Evolutionary conservation across 805 yeast genomes (phyloP).

Genomic region (Pichia kluyveri): DNA sequence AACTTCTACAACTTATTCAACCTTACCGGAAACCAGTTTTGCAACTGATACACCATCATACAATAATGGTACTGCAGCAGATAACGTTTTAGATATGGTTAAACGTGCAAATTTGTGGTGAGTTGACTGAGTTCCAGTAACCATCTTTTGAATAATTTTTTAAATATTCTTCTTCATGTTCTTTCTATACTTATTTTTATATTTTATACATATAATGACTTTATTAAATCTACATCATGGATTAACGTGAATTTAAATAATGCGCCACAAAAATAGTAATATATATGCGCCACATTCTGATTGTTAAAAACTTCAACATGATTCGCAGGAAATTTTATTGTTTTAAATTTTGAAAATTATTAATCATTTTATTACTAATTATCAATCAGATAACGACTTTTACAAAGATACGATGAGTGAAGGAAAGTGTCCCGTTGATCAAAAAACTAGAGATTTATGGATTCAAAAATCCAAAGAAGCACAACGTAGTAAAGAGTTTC

Average conservation of each 20-base stretch:
- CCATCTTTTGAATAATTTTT: neutral
- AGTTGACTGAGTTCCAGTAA: neutral
- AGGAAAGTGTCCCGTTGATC: slow-evolving; percentile 60
- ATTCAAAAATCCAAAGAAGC: slow-evolving; percentile 26
- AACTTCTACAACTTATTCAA: neutral
- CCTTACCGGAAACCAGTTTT: neutral
- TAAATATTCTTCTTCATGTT: neutral
- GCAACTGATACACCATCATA: neutral
- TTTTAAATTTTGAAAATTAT: neutral
- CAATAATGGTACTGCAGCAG: neutral
- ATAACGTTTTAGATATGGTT: neutral
- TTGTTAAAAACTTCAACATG: neutral
- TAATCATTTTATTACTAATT: neutral
- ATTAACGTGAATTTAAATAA: too few relatives aligned
- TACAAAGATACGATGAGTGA: neutral
- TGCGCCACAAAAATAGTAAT: too few relatives aligned
- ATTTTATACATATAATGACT: too few relatives aligned
- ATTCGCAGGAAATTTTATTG: neutral
- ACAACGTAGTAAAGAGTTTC: slow-evolving; percentile 1
- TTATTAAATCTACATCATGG: too few relatives aligned
- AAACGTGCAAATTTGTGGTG: neutral
- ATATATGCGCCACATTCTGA: neutral
- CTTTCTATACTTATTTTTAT: neutral
- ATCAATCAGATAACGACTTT: too few relatives aligned
- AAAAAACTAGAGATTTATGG: slow-evolving; percentile 52